phyloP scores from a whole-genome alignment of 805 yeast species.

The Scheffersomyces amazonensis region DNA sequence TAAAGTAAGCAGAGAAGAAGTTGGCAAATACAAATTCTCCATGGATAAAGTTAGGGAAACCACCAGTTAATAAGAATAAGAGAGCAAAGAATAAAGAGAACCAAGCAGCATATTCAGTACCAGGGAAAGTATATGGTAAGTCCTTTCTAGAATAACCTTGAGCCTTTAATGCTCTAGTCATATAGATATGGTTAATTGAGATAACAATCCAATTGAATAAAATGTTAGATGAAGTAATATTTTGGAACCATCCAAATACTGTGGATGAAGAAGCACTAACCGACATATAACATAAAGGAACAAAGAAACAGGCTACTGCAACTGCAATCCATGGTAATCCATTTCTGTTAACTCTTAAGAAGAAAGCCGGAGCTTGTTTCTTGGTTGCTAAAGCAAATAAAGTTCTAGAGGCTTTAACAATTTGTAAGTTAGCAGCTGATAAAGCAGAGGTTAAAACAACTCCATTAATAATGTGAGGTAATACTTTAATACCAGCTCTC shows the following conservation, averaged over 20 bases:
- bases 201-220: conserved; percentile 30
- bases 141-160: conserved; percentile 32
- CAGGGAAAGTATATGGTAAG: conserved; percentile 27
- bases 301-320: conserved; percentile 18
- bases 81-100: conserved; percentile 28
- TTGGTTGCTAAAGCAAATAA: conserved; percentile 35
- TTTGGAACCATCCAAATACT: conserved; percentile 34
- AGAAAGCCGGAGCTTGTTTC: conserved; percentile 35
- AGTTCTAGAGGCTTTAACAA: conserved; percentile 28
- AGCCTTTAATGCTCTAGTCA: conserved; percentile 35
- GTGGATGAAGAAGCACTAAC: conserved; percentile 19
- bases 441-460: conserved; percentile 39
- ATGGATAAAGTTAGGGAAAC: conserved; percentile 39
- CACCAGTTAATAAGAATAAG: conserved; percentile 29
- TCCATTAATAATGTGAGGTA: conserved; percentile 37
- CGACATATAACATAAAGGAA: conserved; percentile 38
- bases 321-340: conserved; percentile 32
- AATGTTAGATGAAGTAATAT: conserved; percentile 24
- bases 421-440: conserved; percentile 30
- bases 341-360: conserved; percentile 25
- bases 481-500: conserved; percentile 27
- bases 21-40: conserved; percentile 35
- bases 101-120: conserved; percentile 36
- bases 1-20: conserved; percentile 42
- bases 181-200: conserved; percentile 25